Base-by-base conservation (phyloP, 83 land plant genomes). In the Diphasiastrum complanatum region DNA sequence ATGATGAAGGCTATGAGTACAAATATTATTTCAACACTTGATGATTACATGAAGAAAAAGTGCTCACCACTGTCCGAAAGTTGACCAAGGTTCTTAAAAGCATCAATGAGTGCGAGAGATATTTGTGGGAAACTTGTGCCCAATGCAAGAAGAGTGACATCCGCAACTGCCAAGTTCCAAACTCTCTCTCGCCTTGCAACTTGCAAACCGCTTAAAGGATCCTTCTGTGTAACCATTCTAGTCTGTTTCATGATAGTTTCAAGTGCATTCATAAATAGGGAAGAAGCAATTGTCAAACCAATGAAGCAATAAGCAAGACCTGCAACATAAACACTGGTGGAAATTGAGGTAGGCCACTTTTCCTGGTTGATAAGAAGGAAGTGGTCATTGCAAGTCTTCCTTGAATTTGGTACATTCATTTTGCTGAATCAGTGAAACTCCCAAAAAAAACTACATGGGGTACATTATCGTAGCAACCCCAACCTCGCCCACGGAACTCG, bases 41-140 rank as follows among this genome's bases (percentile, higher is more conserved):
- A n/a, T n/a, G n/a, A n/a, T n/a, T n/a, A n/a, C n/a, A n/a, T n/a
- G n/a, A n/a, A n/a, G n/a, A n/a, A n/a, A n/a, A n/a, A n/a, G n/a
- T n/a, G n/a, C n/a, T n/a, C n/a, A n/a, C n/a, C n/a, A n/a, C n/a
- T n/a, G n/a, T n/a, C n/a, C n/a, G n/a, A n/a, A n/a, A 46, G 37
- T 38, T 67, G 66, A 18, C 95, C 87, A 41, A 89, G 51, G 50
- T 83, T 81, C 55, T 70, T 66, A 20, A 85, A 64, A 4, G 95
- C 82, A 76, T 89, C 95, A 61, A 85, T 83, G 1, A 76, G 78
- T 22, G 95, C 81, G 25, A 89, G 70, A 38, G 91, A 89, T 33
- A 89, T 85, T 57, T 89, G 95, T 20, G 95, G 95, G 45, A 81
- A 83, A 76, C 95, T 85, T 52, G 95, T 89, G 33, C 95, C 95